phyloP scores from a whole-genome alignment of 371 early-diverging fungal genomes.

The Mucor circinelloides region DNA sequence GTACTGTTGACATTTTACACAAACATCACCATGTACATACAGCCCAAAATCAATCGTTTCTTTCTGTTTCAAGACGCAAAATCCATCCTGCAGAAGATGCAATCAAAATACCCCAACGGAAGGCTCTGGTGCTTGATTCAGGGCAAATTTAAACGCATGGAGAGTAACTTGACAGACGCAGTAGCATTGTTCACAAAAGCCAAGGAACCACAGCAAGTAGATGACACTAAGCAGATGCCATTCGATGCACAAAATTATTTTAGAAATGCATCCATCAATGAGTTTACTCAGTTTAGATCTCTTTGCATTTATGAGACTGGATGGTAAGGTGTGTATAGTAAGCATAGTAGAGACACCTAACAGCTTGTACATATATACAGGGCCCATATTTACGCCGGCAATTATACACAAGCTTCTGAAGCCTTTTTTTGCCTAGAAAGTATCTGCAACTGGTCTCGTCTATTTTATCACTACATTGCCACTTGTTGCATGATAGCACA shows the following conservation, averaged over 20 bases:
- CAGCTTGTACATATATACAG: slow-evolving; percentile 10
- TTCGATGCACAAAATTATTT: neutral
- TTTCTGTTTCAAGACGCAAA: slow-evolving; percentile 15
- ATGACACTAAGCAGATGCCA: neutral
- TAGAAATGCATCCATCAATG: slow-evolving; percentile 12
- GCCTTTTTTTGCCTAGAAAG: slow-evolving; percentile 37
- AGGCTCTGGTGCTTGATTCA: slow-evolving; percentile 25
- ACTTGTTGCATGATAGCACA: slow-evolving; percentile 40
- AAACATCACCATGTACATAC: slow-evolving; percentile 26
- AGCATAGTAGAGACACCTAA: neutral
- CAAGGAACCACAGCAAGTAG: neutral
- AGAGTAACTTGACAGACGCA: slow-evolving; percentile 15
- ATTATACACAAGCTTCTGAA: slow-evolving; percentile 33
- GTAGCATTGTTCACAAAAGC: slow-evolving; percentile 17
- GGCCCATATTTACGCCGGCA: slow-evolving; percentile 30
- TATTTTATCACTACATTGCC: slow-evolving; percentile 40
- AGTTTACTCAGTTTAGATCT: slow-evolving; percentile 19
- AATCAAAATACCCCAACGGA: slow-evolving; percentile 19
- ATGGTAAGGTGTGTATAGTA: slow-evolving; percentile 17
- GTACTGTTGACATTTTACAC: slow-evolving; percentile 28
- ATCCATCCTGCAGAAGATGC: slow-evolving; percentile 16
- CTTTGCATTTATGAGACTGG: slow-evolving; percentile 28
- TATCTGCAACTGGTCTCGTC: slow-evolving; percentile 30
- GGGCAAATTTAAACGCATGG: slow-evolving; percentile 22
- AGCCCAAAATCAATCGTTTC: slow-evolving; percentile 15